Base-by-base conservation (phyloP, 1,284 basidiomycete genomes). In the Austroboletus niveus region DNA sequence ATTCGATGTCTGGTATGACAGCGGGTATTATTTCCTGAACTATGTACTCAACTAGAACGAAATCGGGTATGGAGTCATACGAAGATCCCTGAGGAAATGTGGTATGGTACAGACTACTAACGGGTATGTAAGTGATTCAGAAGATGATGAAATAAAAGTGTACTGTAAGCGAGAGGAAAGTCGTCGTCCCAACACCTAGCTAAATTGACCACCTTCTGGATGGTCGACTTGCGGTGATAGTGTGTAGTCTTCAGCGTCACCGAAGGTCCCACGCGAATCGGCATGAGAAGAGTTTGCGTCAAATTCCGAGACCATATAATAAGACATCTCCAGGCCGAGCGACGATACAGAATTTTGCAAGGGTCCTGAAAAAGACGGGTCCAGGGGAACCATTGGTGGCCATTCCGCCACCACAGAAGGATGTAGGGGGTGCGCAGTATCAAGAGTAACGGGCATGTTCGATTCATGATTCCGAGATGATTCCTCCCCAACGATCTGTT, bases 261-360 rank as follows among this genome's bases (percentile, higher is more conserved):
- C 8, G 32, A 45, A 42, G 15, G 48, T 42, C 17, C 15, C 14
- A 39, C 34, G 27, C 7, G 30, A 42, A 34, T 39, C 35, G 5
- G 51, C 27, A 44, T 31, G 45, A 31, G 39, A 54, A 41, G 48
- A 38, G 14, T 40, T 39, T 36, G 39, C 31, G 22, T 39, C 39
- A 41, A 35, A 38, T 15, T 53, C 53, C 41, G 65, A 45, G 41
- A 38, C 41, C 8, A 39, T 32, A 35, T 45, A 46, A 46, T 30
- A 43, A 34, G 38, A 44, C 5, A 42, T 17, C 29, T 20, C 45
- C 2, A 6, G 38, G n/a, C 2, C n/a, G 8, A 31, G 50, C 9
- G 48, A 29, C 24, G 49, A 40, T 4, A 3, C 49, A 32, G 52
- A 24, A 39, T 30, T 32, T 31, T 51, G 47, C 7, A 38, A 34